These are phyloP conservation scores for Neurospora sp. DNA, from an alignment of 495 filamentous ascomycete genomes.

Conservation along the genomic window DNA sequence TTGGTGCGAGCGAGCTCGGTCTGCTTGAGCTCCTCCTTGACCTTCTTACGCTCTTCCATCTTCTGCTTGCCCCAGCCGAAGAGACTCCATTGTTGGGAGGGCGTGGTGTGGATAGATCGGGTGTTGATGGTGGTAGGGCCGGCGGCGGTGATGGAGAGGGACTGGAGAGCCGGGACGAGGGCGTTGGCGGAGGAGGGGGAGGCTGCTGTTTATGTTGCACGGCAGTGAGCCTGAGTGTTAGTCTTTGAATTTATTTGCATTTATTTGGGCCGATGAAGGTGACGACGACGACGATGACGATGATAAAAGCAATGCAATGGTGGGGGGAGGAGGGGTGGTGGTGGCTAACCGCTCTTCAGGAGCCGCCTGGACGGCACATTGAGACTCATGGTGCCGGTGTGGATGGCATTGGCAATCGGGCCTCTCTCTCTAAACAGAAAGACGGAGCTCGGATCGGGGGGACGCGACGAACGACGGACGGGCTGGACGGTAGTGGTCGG, in stretches of 20 bases:
- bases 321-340: constrained; percentile 2
- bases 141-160: constrained; percentile 11
- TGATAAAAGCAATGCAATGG: neutral
- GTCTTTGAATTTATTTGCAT: neutral
- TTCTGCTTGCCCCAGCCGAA: neutral
- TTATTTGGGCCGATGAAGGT: neutral
- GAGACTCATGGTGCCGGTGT: constrained; percentile 32
- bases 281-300: neutral
- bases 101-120: constrained; percentile 22
- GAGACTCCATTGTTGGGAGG: constrained; percentile 18
- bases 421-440: neutral
- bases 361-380: constrained; percentile 34
- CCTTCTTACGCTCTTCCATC: neutral
- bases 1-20: constrained; percentile 16
- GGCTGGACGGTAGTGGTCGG: neutral
- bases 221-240: neutral
- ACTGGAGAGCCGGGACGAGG: constrained; percentile 17
- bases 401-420: constrained; percentile 12
- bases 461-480: neutral
- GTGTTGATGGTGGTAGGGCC: constrained; percentile 5
- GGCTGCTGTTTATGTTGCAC: constrained; percentile 7
- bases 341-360: constrained; percentile 25
- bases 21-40: constrained; percentile 4
- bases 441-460: neutral
- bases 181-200: constrained; percentile 4